Conservation (phyloP, 331 rosid genomes). For the Stylosanthes scabra region DNA sequence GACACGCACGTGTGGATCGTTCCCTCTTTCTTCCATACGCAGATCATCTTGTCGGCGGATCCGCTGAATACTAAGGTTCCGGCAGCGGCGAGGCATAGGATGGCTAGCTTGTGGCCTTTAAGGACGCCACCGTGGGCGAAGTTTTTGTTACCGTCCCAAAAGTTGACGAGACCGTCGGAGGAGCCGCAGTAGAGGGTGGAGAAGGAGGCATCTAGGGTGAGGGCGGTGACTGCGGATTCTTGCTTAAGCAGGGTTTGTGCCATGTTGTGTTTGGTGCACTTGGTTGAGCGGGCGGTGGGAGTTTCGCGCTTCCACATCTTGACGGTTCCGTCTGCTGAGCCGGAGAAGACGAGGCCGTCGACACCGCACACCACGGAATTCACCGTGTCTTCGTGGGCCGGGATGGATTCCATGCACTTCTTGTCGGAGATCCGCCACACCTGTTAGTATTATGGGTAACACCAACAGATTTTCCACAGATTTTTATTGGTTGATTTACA, state of each 20-base stretch:
- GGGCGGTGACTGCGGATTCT: conserved; percentile 82
- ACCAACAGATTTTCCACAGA: too few species aligned
- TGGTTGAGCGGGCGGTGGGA: conserved; percentile 37
- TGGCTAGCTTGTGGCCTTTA: conserved; percentile 79
- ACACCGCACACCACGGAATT: conserved; percentile 68
- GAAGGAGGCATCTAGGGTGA: conserved; percentile 54
- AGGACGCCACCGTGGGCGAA: conserved; percentile 73
- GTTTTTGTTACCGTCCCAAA: conserved; percentile 66
- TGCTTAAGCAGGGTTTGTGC: conserved; percentile 70
- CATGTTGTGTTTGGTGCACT: conserved; percentile 54
- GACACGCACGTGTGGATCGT: conserved; percentile 75
- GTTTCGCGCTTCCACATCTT: conserved; percentile 70
- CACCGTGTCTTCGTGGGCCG: conserved; percentile 78
- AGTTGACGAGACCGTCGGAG: conserved; percentile 79
- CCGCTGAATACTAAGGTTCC: conserved; percentile 77
- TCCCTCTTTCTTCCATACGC: conserved; percentile 81
- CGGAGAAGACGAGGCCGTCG: conserved; percentile 58
- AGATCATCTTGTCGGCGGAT: conserved; percentile 82
- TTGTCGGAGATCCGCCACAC: conserved; percentile 66
- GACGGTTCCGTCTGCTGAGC: conserved; percentile 91
- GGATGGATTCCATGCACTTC: conserved; percentile 75
- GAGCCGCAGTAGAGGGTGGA: conserved; percentile 74
- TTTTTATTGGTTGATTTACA: too few species aligned
- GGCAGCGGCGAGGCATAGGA: conserved; percentile 68
- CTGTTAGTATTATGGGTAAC: not conserved